These are phyloP conservation scores for Aspergillus sp. DNA, from an alignment of 2,329 filamentous ascomycete species.

Conservation along the genomic window DNA sequence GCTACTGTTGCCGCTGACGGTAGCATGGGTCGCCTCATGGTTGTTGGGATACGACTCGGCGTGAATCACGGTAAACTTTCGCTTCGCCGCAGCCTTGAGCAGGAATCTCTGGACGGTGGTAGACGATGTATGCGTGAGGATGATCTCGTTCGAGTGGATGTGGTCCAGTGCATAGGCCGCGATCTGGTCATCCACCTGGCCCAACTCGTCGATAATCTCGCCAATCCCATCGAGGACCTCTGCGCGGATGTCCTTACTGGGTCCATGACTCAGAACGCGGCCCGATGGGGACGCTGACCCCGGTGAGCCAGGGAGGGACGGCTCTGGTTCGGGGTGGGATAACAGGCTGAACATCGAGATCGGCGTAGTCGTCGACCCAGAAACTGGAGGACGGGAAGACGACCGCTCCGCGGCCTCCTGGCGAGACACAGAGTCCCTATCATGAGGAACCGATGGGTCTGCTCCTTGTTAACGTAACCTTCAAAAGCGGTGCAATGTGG, in stretches of 20 bases:
- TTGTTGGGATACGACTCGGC: slow-evolving; percentile 65
- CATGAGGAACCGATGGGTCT: slow-evolving; percentile 21
- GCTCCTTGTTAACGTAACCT: background rate
- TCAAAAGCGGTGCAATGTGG: background rate
- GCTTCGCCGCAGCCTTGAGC: slow-evolving; percentile 73
- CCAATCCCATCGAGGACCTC: slow-evolving; percentile 91
- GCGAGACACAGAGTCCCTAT: slow-evolving; percentile 18
- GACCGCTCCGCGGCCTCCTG: slow-evolving; percentile 23
- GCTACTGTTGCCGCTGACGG: slow-evolving; percentile 47
- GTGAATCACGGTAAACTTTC: slow-evolving; percentile 84
- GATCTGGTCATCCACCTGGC: slow-evolving; percentile 87
- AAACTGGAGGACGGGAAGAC: slow-evolving; percentile 48
- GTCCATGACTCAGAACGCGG: slow-evolving; percentile 18
- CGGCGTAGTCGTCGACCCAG: slow-evolving; percentile 45
- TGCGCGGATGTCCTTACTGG: slow-evolving; percentile 62
- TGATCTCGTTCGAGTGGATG: slow-evolving; percentile 86
- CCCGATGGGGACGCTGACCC: slow-evolving; percentile 27
- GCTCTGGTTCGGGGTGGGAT: slow-evolving; percentile 51
- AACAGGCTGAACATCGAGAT: slow-evolving; percentile 85
- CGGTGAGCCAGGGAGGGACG: slow-evolving; percentile 31
- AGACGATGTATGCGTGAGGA: slow-evolving; percentile 80
- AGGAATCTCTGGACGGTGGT: slow-evolving; percentile 84
- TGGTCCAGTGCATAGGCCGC: slow-evolving; percentile 79
- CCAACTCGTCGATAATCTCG: slow-evolving; percentile 92
- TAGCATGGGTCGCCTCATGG: slow-evolving; percentile 53